These are phyloP conservation scores for Blastocystis sp. DNA, from an alignment of 352 stramenopile genomes.

Conservation along the genomic window DNA sequence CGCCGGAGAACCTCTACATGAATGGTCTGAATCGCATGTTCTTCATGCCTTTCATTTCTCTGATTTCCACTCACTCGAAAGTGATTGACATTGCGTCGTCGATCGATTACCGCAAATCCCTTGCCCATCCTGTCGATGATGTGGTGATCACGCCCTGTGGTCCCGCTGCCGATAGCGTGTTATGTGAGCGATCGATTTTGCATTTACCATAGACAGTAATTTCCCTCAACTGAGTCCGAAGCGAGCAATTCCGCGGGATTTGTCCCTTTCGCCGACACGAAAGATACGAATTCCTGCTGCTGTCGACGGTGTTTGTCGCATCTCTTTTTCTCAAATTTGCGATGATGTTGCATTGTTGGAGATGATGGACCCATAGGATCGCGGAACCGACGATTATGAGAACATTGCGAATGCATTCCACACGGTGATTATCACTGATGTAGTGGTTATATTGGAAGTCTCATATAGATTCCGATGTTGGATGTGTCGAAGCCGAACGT, in stretches of 20 bases:
- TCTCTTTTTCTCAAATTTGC: slow-evolving; percentile 3
- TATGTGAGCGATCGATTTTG: not conserved
- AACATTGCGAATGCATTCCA: slow-evolving; percentile 37
- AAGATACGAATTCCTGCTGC: not conserved
- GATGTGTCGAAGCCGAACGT: slow-evolving; percentile 4
- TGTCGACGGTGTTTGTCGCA: slow-evolving; percentile 17
- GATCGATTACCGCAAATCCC: slow-evolving; percentile 35
- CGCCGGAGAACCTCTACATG: slow-evolving; percentile 81
- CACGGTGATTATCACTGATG: slow-evolving; percentile 39
- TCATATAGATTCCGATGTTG: slow-evolving; percentile 6
- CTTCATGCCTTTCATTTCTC: slow-evolving; percentile 85
- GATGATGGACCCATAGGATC: not conserved
- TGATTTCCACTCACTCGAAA: slow-evolving; percentile 66
- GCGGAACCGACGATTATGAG: slow-evolving; percentile 46
- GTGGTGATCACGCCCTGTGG: slow-evolving; percentile 29
- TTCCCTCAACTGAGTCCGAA: slow-evolving; percentile 29
- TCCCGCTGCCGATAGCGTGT: slow-evolving; percentile 1
- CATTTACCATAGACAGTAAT: not conserved
- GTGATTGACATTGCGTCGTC: slow-evolving; percentile 39
- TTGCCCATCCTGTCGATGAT: slow-evolving; percentile 46
- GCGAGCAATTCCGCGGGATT: not conserved
- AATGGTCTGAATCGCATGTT: slow-evolving; percentile 85
- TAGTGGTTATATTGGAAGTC: not conserved
- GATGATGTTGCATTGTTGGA: not conserved
- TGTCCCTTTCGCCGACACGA: slow-evolving; percentile 1